Evolutionary conservation across 1,284 basidiomycete species (phyloP), one percentile per base, ranked within the genome.

Genomic region (Apiotrichum laibachii): DNA sequence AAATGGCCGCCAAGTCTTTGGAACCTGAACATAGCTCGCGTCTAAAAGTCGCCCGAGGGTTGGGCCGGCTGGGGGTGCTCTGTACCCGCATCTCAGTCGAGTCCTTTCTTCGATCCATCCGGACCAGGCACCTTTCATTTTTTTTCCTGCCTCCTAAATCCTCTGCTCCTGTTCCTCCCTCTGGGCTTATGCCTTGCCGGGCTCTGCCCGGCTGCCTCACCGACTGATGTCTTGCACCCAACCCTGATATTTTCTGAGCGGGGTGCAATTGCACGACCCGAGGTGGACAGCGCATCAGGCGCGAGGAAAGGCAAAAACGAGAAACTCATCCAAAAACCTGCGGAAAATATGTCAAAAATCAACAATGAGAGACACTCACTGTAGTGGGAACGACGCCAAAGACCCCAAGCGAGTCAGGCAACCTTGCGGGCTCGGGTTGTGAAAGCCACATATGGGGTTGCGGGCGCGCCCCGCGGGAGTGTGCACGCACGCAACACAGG

Each of bases 381-480:
- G 8, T 18, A 42, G 40, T 42, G 26, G 40, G 43, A 44, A 21
- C 8, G 19, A 44, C n/a, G 40, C 40, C 43, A 19, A 44, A 44
- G 19, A 44, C 43, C 37, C 37, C 43, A n/a, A 21, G 19, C 6
- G n/a, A 44, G n/a, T 11, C n/a, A 19, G n/a, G n/a, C 43, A 44
- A 10, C 43, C 26, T 31, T 21, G 43, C 43, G 43, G 43, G 43
- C 19, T 44, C 43, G 43, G 43, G 43, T 19, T 31, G 19, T 21
- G 43, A 4, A 44, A 11, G 11, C 37, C 12, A 16, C n/a, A 21
- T 10, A 21, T 44, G 43, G 43, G 18, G 19, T 19, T 6, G 43
- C 43, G n/a, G 43, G 43, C 43, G 43, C 43, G n/a, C 43, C n/a
- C 19, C 19, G 43, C 43, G 43, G 43, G 43, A 44, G 43, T 44